These are phyloP conservation scores for Leccinum variicolor DNA, from an alignment of 768 basidiomycete genomes.

Conservation along the genomic window DNA sequence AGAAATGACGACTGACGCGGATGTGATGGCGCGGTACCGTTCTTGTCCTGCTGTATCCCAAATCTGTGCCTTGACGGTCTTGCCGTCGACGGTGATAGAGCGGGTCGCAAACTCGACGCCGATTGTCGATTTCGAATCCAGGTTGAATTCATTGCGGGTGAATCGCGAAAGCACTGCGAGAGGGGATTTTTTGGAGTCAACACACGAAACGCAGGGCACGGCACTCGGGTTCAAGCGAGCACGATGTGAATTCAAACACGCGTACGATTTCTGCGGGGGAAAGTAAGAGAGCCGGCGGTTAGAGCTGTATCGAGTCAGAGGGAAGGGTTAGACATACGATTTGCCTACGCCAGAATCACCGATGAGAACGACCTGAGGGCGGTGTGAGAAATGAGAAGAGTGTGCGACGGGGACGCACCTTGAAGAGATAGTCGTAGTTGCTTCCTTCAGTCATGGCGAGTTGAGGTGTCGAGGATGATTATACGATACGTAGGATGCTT, in stretches of 20 bases:
- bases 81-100: slow-evolving; percentile 91
- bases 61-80: slow-evolving; percentile 97
- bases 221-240: neutral
- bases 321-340: neutral
- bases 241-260: neutral
- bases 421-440: slow-evolving; percentile 99
- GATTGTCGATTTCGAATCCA: slow-evolving; percentile 98
- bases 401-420: slow-evolving; percentile 48
- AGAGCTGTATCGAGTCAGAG: neutral
- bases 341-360: slow-evolving; percentile 71
- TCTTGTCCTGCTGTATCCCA: slow-evolving; percentile 99
- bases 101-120: slow-evolving; percentile 99
- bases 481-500: slow-evolving; percentile 1
- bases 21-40: slow-evolving; percentile 96
- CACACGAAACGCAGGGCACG: neutral
- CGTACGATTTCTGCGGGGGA: slow-evolving; percentile 33
- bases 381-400: neutral
- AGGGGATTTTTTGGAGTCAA: slow-evolving; percentile 1
- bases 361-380: slow-evolving; percentile 89
- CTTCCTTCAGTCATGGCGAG: slow-evolving; percentile 79
- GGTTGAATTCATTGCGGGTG: slow-evolving; percentile 99
- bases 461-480: slow-evolving; percentile 10
- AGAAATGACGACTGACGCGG: slow-evolving; percentile 59
- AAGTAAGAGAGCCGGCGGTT: neutral
- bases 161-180: slow-evolving; percentile 93